Evolutionary conservation across 345 rosid genomes (phyloP), one percentile per base, ranked within the genome.

Genomic region (Brassica juncea): DNA sequence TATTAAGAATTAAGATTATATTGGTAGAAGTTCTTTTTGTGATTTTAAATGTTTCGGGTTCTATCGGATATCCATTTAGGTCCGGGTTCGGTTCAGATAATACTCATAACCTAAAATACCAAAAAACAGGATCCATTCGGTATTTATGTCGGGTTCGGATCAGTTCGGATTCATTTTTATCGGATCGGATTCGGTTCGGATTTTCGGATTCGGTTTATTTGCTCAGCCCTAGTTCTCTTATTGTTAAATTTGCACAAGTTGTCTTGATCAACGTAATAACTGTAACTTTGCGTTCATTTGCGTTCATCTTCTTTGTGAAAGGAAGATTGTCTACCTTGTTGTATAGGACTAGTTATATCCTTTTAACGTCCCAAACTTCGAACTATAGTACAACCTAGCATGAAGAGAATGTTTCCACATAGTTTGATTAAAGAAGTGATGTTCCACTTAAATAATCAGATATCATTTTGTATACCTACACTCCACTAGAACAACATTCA

Each of bases 371-470:
- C 60, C 9, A 2, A 15, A 54, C 23, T 6, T 10, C 23, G 7
- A 54, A 54, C 10, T 54, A 15, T 54, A 54, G 60, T 16, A 54
- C 21, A 54, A 54, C 60, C 60, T 52, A 63, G 1, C 52, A 52
- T 25, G 12, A 34, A 32, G 63, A 52, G 9, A 23, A 34, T 15
- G 37, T 9, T 55, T 66, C 59, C 12, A 10, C 57, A 25, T 57
- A 47, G 49, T 64, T 49, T 49, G 47, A 71, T 71, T 55, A 11
- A 19, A 70, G 28, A 74, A 8, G 15, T 66, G 42, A 75, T 66
- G 65, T 66, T 35, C 44, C 31, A 75, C 68, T 15, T 30, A 16
- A 21, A 30, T n/a, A 62, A 30, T 31, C 67, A 30, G n/a, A 30
- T 30, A 30, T 62, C 39, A 62, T 21, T 55, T 63, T 21, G 71